Conservation (phyloP, 2,329 filamentous ascomycete genomes). For the Alternaria ventricosa region DNA sequence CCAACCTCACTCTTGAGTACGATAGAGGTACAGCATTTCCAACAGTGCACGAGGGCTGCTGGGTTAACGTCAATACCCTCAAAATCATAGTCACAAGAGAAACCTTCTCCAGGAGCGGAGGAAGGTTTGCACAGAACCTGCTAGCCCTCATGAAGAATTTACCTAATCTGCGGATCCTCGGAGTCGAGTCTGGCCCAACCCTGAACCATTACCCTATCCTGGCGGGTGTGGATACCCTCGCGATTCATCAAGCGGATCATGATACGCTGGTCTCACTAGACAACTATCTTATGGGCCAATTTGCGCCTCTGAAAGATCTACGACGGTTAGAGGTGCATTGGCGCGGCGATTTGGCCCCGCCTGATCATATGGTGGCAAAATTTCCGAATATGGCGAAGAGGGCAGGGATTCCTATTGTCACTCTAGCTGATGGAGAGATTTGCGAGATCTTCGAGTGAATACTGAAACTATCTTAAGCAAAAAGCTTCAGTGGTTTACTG, state of each 20-base stretch:
- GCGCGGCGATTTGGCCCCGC: background rate
- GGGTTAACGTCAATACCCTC: background rate
- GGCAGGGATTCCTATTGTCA: background rate
- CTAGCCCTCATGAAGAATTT: background rate
- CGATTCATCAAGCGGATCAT: background rate
- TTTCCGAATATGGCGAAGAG: background rate
- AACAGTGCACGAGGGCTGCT: background rate
- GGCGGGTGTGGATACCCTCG: background rate
- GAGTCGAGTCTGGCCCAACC: background rate
- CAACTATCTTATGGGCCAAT: background rate
- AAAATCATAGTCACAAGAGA: background rate
- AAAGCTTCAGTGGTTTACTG: background rate
- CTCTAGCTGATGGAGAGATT: background rate
- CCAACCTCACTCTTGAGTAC: background rate
- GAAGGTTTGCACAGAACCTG: background rate
- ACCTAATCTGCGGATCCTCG: background rate
- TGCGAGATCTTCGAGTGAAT: background rate
- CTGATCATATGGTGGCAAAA: background rate
- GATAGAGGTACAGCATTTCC: background rate
- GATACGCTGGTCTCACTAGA: background rate
- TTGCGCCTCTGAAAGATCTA: background rate
- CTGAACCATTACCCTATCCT: background rate
- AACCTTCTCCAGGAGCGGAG: background rate
- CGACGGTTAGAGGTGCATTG: background rate
- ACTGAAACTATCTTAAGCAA: background rate